Conservation (phyloP, 1,284 basidiomycete genomes). For the Cryptococcus sp. region DNA sequence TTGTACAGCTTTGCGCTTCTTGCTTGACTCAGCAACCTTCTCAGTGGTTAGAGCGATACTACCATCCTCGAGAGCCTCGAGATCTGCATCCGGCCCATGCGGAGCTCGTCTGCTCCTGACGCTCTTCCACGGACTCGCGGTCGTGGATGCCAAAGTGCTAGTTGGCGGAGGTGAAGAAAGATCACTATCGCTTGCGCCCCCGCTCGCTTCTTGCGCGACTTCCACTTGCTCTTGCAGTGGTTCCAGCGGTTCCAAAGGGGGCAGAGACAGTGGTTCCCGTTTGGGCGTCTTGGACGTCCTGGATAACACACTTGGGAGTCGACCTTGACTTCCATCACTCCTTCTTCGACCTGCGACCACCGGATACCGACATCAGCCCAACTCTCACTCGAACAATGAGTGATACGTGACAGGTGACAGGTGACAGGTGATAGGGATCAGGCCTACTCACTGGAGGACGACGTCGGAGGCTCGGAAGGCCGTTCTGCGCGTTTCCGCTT, state of each 20-base stretch:
- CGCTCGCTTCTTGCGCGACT: background rate
- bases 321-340: background rate
- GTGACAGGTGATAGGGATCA: background rate
- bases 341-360: background rate
- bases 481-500: slow-evolving; percentile 61
- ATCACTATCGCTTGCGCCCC: slow-evolving; percentile 9
- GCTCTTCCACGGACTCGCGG: slow-evolving; percentile 3
- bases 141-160: background rate
- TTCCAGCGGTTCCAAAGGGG: background rate
- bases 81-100: background rate
- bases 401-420: background rate
- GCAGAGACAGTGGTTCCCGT: slow-evolving; percentile 1
- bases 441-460: slow-evolving; percentile 5
- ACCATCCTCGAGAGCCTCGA: background rate
- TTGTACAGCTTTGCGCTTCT: background rate
- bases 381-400: background rate
- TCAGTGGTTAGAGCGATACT: background rate
- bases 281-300: slow-evolving; percentile 4
- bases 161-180: slow-evolving; percentile 10
- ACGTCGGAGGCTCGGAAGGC: slow-evolving; percentile 15
- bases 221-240: background rate
- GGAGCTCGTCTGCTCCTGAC: background rate
- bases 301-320: background rate
- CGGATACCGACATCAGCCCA: too few relatives aligned
- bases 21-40: background rate